Percentiles rank a stretch among this genome's conserved stretches.
phyloP scores from a whole-genome alignment of 1,284 basidiomycete species.

The Austropuccinia psidii region DNA sequence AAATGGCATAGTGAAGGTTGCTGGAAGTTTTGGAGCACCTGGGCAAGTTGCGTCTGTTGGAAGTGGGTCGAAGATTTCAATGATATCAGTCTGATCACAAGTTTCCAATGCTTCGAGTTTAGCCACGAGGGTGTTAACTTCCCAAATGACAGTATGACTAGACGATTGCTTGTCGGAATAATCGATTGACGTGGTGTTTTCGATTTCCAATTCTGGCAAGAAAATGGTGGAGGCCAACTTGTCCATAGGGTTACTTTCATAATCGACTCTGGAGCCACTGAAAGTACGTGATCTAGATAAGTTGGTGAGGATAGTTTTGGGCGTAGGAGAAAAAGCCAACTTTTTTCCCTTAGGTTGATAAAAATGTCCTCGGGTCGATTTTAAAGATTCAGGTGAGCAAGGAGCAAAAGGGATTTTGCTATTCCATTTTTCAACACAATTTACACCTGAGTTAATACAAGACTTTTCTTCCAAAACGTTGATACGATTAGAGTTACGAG shows the following conservation, averaged over 20 bases:
- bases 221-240: too few relatives aligned
- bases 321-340: not conserved
- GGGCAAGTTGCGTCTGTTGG: constrained; percentile 14
- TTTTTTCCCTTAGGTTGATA: not conserved
- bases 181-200: too few relatives aligned
- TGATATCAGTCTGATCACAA: not conserved
- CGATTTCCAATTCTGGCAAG: too few relatives aligned
- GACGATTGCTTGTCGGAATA: too few relatives aligned
- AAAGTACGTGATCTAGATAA: not conserved
- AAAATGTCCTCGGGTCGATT: too few relatives aligned
- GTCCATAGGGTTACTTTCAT: too few relatives aligned
- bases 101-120: constrained; percentile 13
- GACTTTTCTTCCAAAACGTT: not conserved
- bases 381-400: not conserved
- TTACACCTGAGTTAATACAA: not conserved
- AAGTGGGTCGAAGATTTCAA: constrained; percentile 13
- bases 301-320: not conserved
- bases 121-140: not conserved
- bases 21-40: constrained; percentile 13
- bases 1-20: constrained; percentile 8
- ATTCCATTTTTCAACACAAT: constrained; percentile 4
- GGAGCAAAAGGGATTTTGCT: not conserved
- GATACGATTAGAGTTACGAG: not conserved
- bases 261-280: too few relatives aligned
- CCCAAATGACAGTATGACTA: too few relatives aligned